Percentiles rank a stretch among this genome's conserved stretches.
These are phyloP conservation scores for Rhizopogon vesiculosus DNA, from an alignment of 768 basidiomycete species.

Conservation along the genomic window DNA sequence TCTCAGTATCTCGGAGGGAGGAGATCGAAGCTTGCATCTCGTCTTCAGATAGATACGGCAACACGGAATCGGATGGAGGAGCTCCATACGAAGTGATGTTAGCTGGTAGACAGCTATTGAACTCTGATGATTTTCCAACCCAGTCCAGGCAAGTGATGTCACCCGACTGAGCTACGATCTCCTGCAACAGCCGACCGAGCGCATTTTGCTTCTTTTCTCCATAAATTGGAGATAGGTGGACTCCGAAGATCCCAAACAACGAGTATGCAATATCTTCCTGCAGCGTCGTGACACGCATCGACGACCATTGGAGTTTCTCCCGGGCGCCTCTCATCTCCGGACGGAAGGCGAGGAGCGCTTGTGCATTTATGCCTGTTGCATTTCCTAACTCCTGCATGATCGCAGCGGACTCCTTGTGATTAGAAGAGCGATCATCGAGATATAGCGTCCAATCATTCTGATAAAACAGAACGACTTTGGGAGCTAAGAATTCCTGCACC, in stretches of 20 bases:
- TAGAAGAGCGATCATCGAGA: neutral
- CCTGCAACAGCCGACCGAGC: neutral
- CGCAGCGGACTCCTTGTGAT: neutral
- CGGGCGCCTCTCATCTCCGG: too few relatives aligned
- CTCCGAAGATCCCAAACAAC: neutral
- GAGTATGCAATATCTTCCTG: too few relatives aligned
- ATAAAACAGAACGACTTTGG: neutral
- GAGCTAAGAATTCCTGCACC: neutral
- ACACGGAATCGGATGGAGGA: too few relatives aligned
- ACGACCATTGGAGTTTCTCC: too few relatives aligned
- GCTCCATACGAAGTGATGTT: neutral
- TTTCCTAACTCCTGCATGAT: neutral
- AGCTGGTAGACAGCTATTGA: neutral
- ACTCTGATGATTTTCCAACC: neutral
- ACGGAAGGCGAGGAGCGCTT: too few relatives aligned
- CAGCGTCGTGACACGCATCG: too few relatives aligned
- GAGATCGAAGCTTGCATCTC: neutral
- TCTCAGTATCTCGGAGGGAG: neutral
- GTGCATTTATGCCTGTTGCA: neutral
- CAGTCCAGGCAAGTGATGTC: neutral
- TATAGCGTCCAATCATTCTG: too few relatives aligned
- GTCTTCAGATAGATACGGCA: too few relatives aligned
- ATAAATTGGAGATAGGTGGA: neutral
- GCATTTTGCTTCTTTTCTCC: neutral
- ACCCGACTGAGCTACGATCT: neutral